Base-by-base conservation (phyloP, 192 early-diverging fungal species). In the Cetraspora pellucida region DNA sequence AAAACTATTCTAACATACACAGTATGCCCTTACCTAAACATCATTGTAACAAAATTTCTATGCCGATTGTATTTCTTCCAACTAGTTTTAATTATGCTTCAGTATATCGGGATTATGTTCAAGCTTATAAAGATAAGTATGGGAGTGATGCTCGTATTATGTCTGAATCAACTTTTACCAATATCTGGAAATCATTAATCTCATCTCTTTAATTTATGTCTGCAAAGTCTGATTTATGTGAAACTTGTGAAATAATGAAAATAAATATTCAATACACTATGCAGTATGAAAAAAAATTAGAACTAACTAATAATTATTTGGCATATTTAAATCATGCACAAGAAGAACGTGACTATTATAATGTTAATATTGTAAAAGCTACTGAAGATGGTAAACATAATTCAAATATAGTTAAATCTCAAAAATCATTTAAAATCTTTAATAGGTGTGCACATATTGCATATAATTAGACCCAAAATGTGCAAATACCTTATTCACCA, bases 291-390 rank as follows among this genome's bases (percentile, higher is more conserved):
- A 31, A 61, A 30, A 61, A 61, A 61, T 11, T 19, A 61, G 60
- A 61, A 31, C 10, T 61, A 21, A 25, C 30, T 19, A 31, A 30
- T 21, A 10, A 23, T 30, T 61, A 61, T 61, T 25, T 31, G 11
- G n/a, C 25, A 19, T 10, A 61, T 61, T 30, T 31, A 61, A 61
- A 31, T 30, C 11, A 30, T 31, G 60, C 60, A 30, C 23, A 61
- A 61, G 11, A 30, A 30, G 60, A 61, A 61, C 30, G 60, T 31
- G 23, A 61, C 11, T 61, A 61, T 61, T 61, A 61, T 21, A 61
- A 61, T 21, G 23, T 13, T 61, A 61, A 61, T 31, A 61, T 61
- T 61, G 23, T n/a, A 57, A 57, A 57, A 57, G 55, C 55, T n/a
- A 57, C 16, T n/a, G 55, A 57, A 57, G 23, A 57, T 23, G 23